Evolutionary conservation across 2,329 filamentous ascomycete species (phyloP), one percentile per base, ranked within the genome.

Genomic region (Scedosporium aurantiacum): DNA sequence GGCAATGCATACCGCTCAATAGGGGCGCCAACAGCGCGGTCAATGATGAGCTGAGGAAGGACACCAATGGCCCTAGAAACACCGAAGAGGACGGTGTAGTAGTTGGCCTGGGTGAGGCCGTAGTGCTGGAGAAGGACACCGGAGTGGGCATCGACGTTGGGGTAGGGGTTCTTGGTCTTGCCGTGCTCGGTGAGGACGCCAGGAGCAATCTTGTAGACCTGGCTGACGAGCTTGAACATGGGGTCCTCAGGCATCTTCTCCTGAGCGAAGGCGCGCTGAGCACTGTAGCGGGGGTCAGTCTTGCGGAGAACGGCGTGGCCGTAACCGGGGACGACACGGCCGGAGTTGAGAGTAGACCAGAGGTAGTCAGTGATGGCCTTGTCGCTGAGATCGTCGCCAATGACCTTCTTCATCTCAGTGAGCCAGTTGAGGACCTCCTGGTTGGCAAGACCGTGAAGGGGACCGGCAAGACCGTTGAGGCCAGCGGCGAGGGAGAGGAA

Each of bases 141-240:
- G 37, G 92, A 97, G 89, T 97, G 94, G 73, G 93, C 92, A 74
- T 97, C 93, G 73, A 97, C 92, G 82, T 97, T 97, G 78, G 94
- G 94, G 85, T 84, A 97, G 68, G 93, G 93, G 89, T 97, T 97
- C 90, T 97, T 97, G 84, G 93, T 97, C 90, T 99, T 99, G 82
- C 94, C 94, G 83, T 99, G 94, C 87, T 99, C 91, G 68, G 94
- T 99, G 76, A 99, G 84, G 71, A 99, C 94, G 72, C 88, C 89
- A 67, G 94, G 94, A 67, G 94, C 94, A 71, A 99, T 97, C 90
- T 99, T 99, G 90, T 97, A 99, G 70, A 99, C 94, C 83, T 99
- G 94, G 85, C 90, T 95, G 81, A 99, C 94, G 69, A 99, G 90
- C 86, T 99, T 91, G 90, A 97, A 99, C 92, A 99, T 95, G 72